phyloP scores from a whole-genome alignment of 2,329 filamentous ascomycete species.

The Talaromyces islandicus region DNA sequence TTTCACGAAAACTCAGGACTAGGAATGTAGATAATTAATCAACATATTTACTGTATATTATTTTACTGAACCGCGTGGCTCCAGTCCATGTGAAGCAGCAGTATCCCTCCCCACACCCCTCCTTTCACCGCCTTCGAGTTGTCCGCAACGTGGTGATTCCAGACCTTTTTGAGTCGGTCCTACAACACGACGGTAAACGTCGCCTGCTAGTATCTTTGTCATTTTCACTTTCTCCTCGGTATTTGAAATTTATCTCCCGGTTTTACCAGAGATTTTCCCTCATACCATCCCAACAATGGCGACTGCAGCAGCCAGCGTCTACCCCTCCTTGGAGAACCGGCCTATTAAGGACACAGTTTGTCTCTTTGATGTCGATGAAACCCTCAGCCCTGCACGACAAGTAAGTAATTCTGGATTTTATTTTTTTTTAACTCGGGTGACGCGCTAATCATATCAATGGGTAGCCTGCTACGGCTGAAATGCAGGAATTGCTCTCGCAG shows the following conservation, averaged over 20 bases:
- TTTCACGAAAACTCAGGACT: background rate
- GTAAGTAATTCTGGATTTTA: constrained; percentile 43
- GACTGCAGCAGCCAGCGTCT: constrained; percentile 34
- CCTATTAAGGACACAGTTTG: constrained; percentile 88
- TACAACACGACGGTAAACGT: background rate
- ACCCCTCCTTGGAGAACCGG: constrained; percentile 73
- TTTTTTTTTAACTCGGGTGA: background rate
- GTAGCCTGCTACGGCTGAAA: constrained; percentile 68
- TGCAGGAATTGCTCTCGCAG: constrained; percentile 70
- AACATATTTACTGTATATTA: background rate
- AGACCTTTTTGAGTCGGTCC: background rate
- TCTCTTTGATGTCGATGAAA: constrained; percentile 95
- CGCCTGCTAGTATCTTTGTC: background rate
- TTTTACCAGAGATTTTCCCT: background rate
- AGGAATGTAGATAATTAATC: background rate
- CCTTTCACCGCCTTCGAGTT: constrained; percentile 7
- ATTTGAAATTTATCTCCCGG: background rate
- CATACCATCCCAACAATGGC: constrained; percentile 15
- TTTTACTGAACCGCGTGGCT: background rate
- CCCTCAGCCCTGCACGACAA: constrained; percentile 74
- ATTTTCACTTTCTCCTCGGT: background rate
- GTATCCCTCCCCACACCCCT: constrained; percentile 2
- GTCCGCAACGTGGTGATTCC: background rate
- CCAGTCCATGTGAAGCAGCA: background rate
- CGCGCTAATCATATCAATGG: constrained; percentile 1